These are phyloP conservation scores for Ilyonectria sp. DNA, from an alignment of 2,329 filamentous ascomycete genomes.

Conservation along the genomic window DNA sequence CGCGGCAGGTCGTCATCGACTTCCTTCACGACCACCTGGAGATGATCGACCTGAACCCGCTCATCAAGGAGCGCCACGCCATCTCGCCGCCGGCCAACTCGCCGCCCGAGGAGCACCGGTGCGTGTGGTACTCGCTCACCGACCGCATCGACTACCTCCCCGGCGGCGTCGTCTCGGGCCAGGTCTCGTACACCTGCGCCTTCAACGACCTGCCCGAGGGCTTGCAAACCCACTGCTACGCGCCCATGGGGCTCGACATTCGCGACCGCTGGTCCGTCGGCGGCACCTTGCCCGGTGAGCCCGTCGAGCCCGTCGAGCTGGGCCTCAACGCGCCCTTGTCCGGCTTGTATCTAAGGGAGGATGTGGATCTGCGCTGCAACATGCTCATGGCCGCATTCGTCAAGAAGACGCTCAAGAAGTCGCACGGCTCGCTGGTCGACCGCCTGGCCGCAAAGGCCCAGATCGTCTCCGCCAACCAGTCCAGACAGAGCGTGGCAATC, in stretches of 20 bases:
- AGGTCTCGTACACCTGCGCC: slow-evolving; percentile 84
- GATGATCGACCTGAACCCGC: slow-evolving; percentile 91
- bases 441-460: slow-evolving; percentile 61
- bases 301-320: slow-evolving; percentile 74
- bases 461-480: slow-evolving; percentile 35
- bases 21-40: slow-evolving; percentile 84
- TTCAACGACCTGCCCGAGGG: slow-evolving; percentile 83
- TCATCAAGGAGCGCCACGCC: slow-evolving; percentile 80
- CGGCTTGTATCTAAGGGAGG: slow-evolving; percentile 87
- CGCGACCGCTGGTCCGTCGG: slow-evolving; percentile 83
- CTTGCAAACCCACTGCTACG: slow-evolving; percentile 87
- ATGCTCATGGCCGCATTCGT: slow-evolving; percentile 83
- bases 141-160: slow-evolving; percentile 85
- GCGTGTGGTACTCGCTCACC: slow-evolving; percentile 84
- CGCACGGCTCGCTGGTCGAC: slow-evolving; percentile 80
- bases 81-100: slow-evolving; percentile 79
- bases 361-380: slow-evolving; percentile 86
- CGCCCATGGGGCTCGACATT: slow-evolving; percentile 85
- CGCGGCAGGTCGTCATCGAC: slow-evolving; percentile 78
- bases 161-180: slow-evolving; percentile 73
- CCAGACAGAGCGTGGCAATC: slow-evolving; percentile 33
- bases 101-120: slow-evolving; percentile 78
- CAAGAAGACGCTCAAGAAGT: slow-evolving; percentile 85
- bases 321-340: slow-evolving; percentile 75
- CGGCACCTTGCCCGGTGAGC: slow-evolving; percentile 80